A percentile compares a stretch with the other conserved stretches of the same genome.
These are phyloP conservation scores for Candida bentonensis DNA, from an alignment of 805 yeast species.

Conservation along the genomic window DNA sequence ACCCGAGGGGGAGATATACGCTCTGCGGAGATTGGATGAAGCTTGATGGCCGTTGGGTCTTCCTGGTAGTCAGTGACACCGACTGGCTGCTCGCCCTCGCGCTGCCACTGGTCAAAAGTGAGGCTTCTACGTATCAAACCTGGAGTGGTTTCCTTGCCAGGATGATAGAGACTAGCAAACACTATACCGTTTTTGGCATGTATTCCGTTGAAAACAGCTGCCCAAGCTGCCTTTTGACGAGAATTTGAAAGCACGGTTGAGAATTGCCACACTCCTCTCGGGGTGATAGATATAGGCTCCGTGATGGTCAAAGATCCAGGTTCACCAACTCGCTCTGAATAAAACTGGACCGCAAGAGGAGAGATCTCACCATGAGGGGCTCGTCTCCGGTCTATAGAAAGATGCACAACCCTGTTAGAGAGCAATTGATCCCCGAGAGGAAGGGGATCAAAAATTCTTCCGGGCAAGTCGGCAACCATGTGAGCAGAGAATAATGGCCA, in stretches of 20 bases:
- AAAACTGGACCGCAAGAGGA: background rate
- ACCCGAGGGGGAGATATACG: background rate
- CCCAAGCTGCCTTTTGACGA: background rate
- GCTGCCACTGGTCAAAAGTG: background rate
- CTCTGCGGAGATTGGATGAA: background rate
- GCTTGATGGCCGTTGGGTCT: background rate
- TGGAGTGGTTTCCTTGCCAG: background rate
- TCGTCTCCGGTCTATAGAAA: background rate
- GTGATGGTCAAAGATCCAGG: background rate
- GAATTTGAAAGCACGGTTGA: background rate
- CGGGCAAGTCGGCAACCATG: background rate
- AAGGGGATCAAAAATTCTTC: background rate
- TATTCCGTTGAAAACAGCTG: background rate
- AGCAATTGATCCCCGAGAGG: background rate
- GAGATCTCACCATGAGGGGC: background rate
- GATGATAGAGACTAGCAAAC: background rate
- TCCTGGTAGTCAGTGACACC: background rate
- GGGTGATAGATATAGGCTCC: background rate
- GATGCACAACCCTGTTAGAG: background rate
- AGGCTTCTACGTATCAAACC: background rate
- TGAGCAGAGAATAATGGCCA: no score
- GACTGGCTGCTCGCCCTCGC: background rate
- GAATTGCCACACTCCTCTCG: background rate
- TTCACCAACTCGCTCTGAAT: background rate
- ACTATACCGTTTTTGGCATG: background rate